Conservation (phyloP, 2,329 filamentous ascomycete genomes). For the Pseudocercospora pini-densiflorae region DNA sequence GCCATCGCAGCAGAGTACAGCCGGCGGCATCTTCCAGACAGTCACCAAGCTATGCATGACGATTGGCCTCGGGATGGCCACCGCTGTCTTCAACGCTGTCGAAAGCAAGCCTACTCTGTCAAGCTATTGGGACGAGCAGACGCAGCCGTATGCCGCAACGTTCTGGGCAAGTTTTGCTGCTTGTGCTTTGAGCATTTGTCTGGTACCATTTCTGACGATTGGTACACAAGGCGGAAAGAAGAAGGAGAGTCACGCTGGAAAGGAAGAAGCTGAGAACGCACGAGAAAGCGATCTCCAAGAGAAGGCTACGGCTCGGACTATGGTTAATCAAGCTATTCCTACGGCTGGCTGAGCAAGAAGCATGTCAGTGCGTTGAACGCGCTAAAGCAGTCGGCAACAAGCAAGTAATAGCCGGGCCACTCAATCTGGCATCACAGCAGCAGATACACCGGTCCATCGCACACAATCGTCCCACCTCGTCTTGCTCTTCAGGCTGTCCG, state of each 20-base stretch:
- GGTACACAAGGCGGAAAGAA: conserved; percentile 55
- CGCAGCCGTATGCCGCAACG: conserved; percentile 56
- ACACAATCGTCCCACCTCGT: no score
- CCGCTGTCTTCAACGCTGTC: conserved; percentile 61
- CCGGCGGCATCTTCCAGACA: conserved; percentile 71
- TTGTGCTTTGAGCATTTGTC: conserved; percentile 49
- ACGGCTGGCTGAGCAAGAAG: no score
- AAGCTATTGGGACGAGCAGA: conserved; percentile 49
- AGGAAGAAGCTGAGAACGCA: no score
- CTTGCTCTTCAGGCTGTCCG: no score
- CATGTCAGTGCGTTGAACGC: no score
- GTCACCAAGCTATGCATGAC: conserved; percentile 64
- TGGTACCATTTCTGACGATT: conserved; percentile 59
- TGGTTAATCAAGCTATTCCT: no score
- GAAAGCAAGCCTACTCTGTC: conserved; percentile 38
- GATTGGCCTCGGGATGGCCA: conserved; percentile 65
- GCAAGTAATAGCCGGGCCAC: no score
- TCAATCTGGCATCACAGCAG: no score
- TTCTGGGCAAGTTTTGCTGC: conserved; percentile 57
- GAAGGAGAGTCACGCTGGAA: conserved; percentile 1
- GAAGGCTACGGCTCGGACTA: no score
- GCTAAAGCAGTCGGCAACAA: no score
- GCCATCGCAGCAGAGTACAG: conserved; percentile 65
- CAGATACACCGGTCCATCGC: no score
- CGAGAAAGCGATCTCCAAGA: no score